Base-by-base conservation (phyloP, 2,329 filamentous ascomycete species). In the Nannizzia gypsea region DNA sequence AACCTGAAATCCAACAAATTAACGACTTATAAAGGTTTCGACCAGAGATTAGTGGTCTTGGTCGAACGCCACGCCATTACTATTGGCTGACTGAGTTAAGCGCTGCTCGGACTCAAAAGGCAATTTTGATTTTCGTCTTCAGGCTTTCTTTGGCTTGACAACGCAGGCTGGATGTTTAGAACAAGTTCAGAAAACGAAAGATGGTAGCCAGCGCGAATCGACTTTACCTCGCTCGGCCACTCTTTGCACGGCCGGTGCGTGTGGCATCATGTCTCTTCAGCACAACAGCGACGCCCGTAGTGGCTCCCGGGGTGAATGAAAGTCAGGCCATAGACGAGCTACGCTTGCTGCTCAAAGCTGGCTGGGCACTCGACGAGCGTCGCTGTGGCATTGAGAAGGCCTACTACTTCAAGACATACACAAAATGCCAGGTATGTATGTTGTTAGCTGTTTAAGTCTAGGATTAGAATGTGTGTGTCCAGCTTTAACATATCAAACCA, bases 321-420 rank as follows among this genome's bases (percentile, higher is more conserved):
- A 34, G 22, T 17, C 46, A 40, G 13, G 6, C 44, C 2, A 31
- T 11, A 2, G 40, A 48, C 11, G 48, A 56, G 38, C 24, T 56
- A 20, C 28, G 44, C 6, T 11, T 20, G 22, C 44, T 60, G 15
- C 48, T 40, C 1, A 3, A 42, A 17, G 52, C 31, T 20, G 58
- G 50, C 11, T 60, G 58, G 50, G 15, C 13, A n/a, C 26, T 60
- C 2, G 50, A 60, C 24, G 34, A 56, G 8, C 20, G 31, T 4
- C 20, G 38, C n/a, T 17, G 20, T 9, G 50, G 50, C 20, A 34
- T 60, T 15, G 36, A 60, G n/a, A 60, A 60, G 58, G 24, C 22
- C 17, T 60, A 56, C 40, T 60, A 60, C 36, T 60, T 60, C 50
- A 60, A 60, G 56, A 60, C 46, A 24, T 60, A 60, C 40, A 60